Evolutionary conservation across 805 yeast species (phyloP).

Genomic region (Myxozyma nipponensis): DNA sequence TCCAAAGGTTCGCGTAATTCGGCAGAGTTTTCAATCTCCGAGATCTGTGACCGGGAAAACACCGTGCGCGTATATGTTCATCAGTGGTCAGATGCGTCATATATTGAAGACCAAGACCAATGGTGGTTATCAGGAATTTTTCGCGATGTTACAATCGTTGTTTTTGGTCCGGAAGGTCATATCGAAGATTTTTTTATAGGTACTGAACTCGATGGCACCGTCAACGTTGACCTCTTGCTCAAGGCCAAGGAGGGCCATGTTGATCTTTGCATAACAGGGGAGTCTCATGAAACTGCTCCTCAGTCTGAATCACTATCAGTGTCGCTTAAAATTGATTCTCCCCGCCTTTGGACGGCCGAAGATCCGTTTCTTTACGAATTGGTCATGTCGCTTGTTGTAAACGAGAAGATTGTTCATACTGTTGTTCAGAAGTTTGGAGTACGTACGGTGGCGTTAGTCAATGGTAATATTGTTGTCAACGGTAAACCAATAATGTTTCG

Average conservation of each 20-base stretch:
- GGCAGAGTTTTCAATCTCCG: conserved; percentile 35
- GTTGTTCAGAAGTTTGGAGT: conserved; percentile 35
- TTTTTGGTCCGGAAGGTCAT: conserved; percentile 32
- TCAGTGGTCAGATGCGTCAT: conserved; percentile 38
- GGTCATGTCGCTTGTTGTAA: conserved; percentile 17
- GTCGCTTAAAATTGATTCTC: conserved; percentile 21
- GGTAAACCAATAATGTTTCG: conserved; percentile 35
- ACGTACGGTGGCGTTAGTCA: conserved; percentile 33
- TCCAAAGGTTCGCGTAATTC: conserved; percentile 39
- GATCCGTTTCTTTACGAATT: conserved; percentile 35
- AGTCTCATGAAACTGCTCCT: conserved; percentile 1
- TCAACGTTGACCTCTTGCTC: conserved; percentile 1
- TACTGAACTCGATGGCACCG: conserved; percentile 18
- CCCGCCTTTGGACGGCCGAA: conserved; percentile 40
- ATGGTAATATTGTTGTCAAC: conserved; percentile 36
- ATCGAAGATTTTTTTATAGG: conserved; percentile 35
- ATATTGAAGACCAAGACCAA: conserved; percentile 42
- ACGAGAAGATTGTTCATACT: conserved; percentile 14
- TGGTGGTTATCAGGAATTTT: conserved; percentile 42
- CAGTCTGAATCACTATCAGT: background rate
- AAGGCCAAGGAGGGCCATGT: background rate
- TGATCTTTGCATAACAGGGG: background rate
- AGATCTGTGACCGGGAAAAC: conserved; percentile 14
- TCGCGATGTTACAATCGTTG: conserved; percentile 38
- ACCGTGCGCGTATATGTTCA: conserved; percentile 29